Base-by-base conservation (phyloP, 2,329 filamentous ascomycete genomes). In the Thielaviopsis musarum region DNA sequence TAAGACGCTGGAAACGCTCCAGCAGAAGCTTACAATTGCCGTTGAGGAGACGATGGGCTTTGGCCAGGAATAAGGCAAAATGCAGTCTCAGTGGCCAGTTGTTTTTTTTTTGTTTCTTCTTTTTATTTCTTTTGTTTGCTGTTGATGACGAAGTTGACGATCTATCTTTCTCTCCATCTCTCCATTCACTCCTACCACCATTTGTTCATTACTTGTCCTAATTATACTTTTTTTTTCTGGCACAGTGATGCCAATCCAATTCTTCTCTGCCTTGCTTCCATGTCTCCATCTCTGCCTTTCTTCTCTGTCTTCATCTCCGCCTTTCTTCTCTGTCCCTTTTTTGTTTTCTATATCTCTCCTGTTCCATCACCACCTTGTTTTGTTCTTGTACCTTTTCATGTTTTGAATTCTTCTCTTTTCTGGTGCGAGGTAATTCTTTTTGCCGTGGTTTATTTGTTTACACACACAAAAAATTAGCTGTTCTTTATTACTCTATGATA, bases 11-110 rank as follows among this genome's bases (percentile, higher is more conserved):
- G 91, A 97, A 64, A 82, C 81, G 66, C 77, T 98, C 65, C 86
- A 91, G 69, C 77, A 84, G 68, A 98, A 98, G 74, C 77, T 98
- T 66, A 93, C 91, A 6, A 95, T 95, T 73, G 93, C 93, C 26
- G 93, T 98, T 59, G 93, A 98, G 74, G 93, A 98, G 76, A 98
- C 93, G 0, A 91, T 98, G 77, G 93, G 93, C 63, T 98, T 98
- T 70, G 93, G 93, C 65, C 93, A 98, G 75, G 93, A 98, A 76
- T 98, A 89, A 65, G 34, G 53, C 34, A 26, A 28, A 10, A 22
- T n/a, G 15, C 24, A 30, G 10, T 24, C 17, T 21, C 9, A 34
- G 30, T 48, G 30, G 15, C 22, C 45, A 13, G 19, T 15, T 57
- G n/a, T 19, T 24, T 51, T 19, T 51, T 21, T 24, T 17, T 10